Evolutionary conservation across 495 filamentous ascomycete genomes (phyloP), one percentile per base, ranked within the genome.

Genomic region (Penicillium steckii): DNA sequence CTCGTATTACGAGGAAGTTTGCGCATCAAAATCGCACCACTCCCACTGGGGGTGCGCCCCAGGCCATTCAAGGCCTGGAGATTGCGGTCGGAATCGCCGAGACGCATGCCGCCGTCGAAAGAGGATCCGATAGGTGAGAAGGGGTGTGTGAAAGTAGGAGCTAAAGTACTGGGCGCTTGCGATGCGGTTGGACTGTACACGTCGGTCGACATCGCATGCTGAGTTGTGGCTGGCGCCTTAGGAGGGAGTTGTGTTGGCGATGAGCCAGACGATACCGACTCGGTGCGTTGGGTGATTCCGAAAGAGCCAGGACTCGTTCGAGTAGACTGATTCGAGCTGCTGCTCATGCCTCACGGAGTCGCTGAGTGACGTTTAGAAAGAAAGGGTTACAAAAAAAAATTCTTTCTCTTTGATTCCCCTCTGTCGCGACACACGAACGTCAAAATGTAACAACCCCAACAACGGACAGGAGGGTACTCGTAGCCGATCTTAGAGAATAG

Each of bases 1-100:
- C 80, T 84, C 17, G 84, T 92, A 59, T 86, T 89, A 46, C 75
- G 65, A 6, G 91, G 88, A 1, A 96, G 79, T 59, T 84, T 87
- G 55, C 88, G 88, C 71, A 96, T 86, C 44, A 89, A 67, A 46
- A 83, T 85, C 66, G 75, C 79, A 60, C 71, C 72, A 47, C 69
- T 41, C 38, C 38, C 70, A 22, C 57, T 68, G 32, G 38, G 60
- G 5, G 60, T 45, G 48, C 73, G 72, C 45, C 62, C 58, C 40
- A 76, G 67, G 58, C 68, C 72, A 56, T 77, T 77, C 37, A 80
- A 74, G 52, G 72, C 60, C 48, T 80, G 70, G 56, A 75, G 73
- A 47, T 71, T 68, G 48, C 67, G 66, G 57, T 73, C 72, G 50
- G 70, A 52, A 50, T 80, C 73, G 61, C 68, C 67, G 64, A 80